Base-by-base conservation (phyloP, 306 rosid species). In the Delonix regia region DNA sequence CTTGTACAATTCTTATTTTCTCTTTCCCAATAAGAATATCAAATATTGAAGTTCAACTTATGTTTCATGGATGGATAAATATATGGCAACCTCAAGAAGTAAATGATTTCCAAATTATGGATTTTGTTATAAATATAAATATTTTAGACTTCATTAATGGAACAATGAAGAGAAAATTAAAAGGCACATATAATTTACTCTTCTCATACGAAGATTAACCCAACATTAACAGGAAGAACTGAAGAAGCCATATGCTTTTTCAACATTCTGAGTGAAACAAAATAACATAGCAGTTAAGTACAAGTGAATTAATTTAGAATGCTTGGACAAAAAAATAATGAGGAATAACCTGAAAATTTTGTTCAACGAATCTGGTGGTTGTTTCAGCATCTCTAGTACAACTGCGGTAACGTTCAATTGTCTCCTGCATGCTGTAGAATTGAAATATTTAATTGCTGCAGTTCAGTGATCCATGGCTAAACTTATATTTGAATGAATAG, bases 321-420 rank as follows among this genome's bases (percentile, higher is more conserved):
- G 60, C 24, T 6, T 6, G 7, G 10, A 0, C 16, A 27, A 10
- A 38, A 15, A 11, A 22, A 64, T 19, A 53, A 38, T 16, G 22
- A 21, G 28, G 3, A 5, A 36, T 15, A 60, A 89, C 93, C 93
- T 86, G 88, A 69, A 75, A 27, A 63, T 72, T 80, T 75, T 80
- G 79, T 33, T 84, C 86, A 52, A 7, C 13, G 13, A 81, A 45
- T 75, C 78, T 69, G 71, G 69, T 75, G 63, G 53, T 10, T 38
- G 69, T 61, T 39, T 76, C 86, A 53, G 42, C 81, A 47, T 81
- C 75, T 42, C 81, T 86, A 19, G 71, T 27, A 5, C 83, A 83
- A 79, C 81, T 82, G 59, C 69, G 68, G 11, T 89, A 89, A 16
- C 90, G 93, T 52, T 85, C 90, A 60, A 89, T 72, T 6, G 86